Base-by-base conservation (phyloP, 2,329 filamentous ascomycete genomes). In the Zymoseptoria passerinii region DNA sequence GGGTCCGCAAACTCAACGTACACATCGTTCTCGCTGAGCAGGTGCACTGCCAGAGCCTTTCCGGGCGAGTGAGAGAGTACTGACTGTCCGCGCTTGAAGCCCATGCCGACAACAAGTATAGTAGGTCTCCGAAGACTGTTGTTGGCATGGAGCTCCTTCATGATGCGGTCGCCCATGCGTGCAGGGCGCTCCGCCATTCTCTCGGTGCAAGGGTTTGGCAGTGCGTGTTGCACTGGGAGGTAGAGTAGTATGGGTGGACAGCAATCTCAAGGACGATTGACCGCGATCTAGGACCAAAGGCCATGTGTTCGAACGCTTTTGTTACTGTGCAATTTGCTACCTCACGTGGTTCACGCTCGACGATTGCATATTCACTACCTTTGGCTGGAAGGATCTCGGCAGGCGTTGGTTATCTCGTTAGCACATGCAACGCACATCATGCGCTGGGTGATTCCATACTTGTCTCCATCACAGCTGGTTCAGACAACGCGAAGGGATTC, bases 181-280 rank as follows among this genome's bases (percentile, higher is more conserved):
- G 67, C 70, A 0, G 79, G 79, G 7, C 79, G 72, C 3, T 69
- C 67, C 48, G 71, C 70, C 76, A 79, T 80, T 51, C 67, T 73
- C 53, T 76, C 74, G 0, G 77, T 74, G 0, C 78, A 78, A 2
- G 71, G 67, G 51, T 75, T 65, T 2, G 82, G 70, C 0, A 82
- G 67, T 2, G 80, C 80, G 52, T 81, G 76, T 3, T 70, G 59
- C 51, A 49, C 63, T 71, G 76, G 63, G 77, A 8, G 82, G 69
- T 18, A 83, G 70, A n/a, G 62, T 82, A 82, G 70, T 76, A 76
- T 0, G 80, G 80, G 58, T 83, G 83, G 60, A 82, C 75, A 0
- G 80, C 23, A 80, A 58, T 83, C 82, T 61, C 80, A 83, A 66
- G 82, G 80, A 0, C 81, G 80, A 1, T 80, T 80, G 4, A 83